A percentile compares a stretch with the other conserved stretches of the same genome.
Evolutionary conservation across 169 alveolate species (phyloP).

Genomic region (Plasmodium yoelii): DNA sequence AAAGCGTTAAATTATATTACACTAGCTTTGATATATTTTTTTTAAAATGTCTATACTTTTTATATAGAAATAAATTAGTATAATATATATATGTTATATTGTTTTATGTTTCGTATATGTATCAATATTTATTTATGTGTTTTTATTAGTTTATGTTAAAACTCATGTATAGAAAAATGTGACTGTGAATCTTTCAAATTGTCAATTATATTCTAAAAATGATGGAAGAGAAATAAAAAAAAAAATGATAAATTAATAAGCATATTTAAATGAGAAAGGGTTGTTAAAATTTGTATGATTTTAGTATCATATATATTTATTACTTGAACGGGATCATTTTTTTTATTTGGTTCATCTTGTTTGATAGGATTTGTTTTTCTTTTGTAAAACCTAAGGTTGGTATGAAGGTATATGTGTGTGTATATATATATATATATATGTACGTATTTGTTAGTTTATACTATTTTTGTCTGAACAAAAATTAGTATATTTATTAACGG

Average conservation of each 20-base stretch:
- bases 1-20: too few species aligned
- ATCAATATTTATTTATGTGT: neutral
- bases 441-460: too few species aligned
- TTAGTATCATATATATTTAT: neutral
- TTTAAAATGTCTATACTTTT: too few species aligned
- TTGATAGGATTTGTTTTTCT: conserved; percentile 31
- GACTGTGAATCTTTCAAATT: conserved; percentile 37
- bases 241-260: conserved; percentile 3
- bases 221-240: conserved; percentile 8
- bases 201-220: conserved; percentile 37
- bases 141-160: conserved; percentile 12
- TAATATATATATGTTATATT: too few species aligned
- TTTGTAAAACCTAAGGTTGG: neutral
- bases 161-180: conserved; percentile 60
- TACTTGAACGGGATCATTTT: conserved; percentile 49
- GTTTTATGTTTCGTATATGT: neutral
- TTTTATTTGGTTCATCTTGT: conserved; percentile 14
- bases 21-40: too few species aligned
- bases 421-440: too few species aligned
- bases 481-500: too few species aligned
- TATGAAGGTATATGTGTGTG: too few species aligned
- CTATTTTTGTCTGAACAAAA: too few species aligned
- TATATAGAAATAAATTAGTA: too few species aligned
- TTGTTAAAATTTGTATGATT: neutral
- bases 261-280: neutral